phyloP scores from a whole-genome alignment of 208 protist species.

The Porcisia hertigi region DNA sequence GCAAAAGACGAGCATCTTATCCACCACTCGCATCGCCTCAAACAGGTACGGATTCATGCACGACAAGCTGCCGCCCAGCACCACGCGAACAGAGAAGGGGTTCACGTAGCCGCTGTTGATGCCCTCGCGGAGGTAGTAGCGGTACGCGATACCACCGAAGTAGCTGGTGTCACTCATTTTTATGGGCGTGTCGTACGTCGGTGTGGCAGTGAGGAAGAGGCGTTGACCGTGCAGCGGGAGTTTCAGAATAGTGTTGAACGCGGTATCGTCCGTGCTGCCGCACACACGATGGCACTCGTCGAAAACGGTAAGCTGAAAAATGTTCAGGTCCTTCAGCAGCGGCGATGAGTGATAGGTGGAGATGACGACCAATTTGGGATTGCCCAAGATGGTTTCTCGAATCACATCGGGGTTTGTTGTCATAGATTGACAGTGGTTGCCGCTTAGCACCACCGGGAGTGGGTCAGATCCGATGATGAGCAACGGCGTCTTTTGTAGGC shows the following conservation, averaged over 20 bases:
- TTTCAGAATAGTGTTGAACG: slow-evolving; percentile 73
- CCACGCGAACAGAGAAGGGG: slow-evolving; percentile 63
- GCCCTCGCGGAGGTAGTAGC: slow-evolving; percentile 81
- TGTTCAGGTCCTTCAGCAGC: slow-evolving; percentile 42
- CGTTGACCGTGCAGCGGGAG: slow-evolving; percentile 44
- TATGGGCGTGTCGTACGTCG: slow-evolving; percentile 79
- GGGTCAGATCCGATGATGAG: slow-evolving; percentile 71
- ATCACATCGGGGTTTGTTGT: slow-evolving; percentile 60
- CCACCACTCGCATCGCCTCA: slow-evolving; percentile 71
- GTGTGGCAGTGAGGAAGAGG: slow-evolving; percentile 78
- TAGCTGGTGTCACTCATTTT: slow-evolving; percentile 66
- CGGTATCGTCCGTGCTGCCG: slow-evolving; percentile 54
- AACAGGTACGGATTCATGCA: slow-evolving; percentile 73
- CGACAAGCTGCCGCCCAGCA: slow-evolving; percentile 50
- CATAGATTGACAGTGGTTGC: slow-evolving; percentile 37
- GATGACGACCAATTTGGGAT: slow-evolving; percentile 47
- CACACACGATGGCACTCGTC: slow-evolving; percentile 86
- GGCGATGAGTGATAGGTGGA: slow-evolving; percentile 82
- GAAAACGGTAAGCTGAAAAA: slow-evolving; percentile 66
- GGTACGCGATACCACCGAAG: slow-evolving; percentile 78
- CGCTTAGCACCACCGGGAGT: slow-evolving; percentile 36
- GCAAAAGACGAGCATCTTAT: slow-evolving; percentile 84
- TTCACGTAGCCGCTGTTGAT: slow-evolving; percentile 79
- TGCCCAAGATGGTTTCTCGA: slow-evolving; percentile 37
- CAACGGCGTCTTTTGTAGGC: slow-evolving; percentile 43